Evolutionary conservation across 2,329 filamentous ascomycete genomes (phyloP), one percentile per base, ranked within the genome.

Genomic region (Colletotrichum siamense): DNA sequence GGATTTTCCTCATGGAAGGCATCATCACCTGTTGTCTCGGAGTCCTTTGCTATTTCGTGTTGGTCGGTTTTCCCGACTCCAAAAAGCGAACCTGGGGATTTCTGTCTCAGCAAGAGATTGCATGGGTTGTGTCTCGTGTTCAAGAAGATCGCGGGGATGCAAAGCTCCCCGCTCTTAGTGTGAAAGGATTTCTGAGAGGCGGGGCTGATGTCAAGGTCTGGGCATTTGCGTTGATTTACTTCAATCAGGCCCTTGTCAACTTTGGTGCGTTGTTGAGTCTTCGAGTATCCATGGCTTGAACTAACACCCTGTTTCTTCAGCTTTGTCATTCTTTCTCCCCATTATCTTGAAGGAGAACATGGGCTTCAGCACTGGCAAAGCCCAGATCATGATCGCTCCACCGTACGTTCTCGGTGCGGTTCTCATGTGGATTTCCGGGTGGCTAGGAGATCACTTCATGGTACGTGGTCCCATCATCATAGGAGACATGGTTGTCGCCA

Each of bases 11-110:
- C 73, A 85, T 94, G 26, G 92, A 94, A 84, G 94, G 94, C 4
- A 84, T 95, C 1, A 87, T 91, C 0, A 95, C 73, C 12, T 75
- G 73, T 63, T 24, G 18, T 18, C 44, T 72, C 5, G 73, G 73
- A 8, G n/a, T 67, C 15, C 8, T 55, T 92, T 2, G 77, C 92
- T 9, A 84, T 87, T 2, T 93, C 90, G 8, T 95, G 92, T 85
- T 95, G 91, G 91, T 95, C 79, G 94, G 96, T 80, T 96, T 95
- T 81, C 95, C 95, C 0, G 94, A 95, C 78, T 89, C 93, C 55
- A 94, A 94, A 5, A 90, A 82, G 28, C 22, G 44, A 6, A 49
- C 74, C 28, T 78, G 73, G 65, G 71, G 34, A 0, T 96, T 96
- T 81, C 88, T 97, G 6, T 90, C 91, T 0, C 87, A 89, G 0